Evolutionary conservation across 139 green algal genomes (phyloP).

Genomic region (Tetradesmus lagerheimii): DNA sequence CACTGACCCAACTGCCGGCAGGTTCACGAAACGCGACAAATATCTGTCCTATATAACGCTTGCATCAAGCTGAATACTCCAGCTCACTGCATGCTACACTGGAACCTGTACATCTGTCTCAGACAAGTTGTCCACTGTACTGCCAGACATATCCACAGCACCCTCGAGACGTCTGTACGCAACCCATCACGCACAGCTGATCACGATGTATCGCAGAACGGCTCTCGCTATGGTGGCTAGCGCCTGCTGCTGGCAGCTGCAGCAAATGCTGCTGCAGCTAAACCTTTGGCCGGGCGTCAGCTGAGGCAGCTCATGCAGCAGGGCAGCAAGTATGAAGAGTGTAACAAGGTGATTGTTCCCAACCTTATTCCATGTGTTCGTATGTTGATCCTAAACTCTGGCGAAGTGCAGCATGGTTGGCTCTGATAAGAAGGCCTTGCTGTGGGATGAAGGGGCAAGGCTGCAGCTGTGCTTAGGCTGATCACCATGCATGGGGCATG

Average conservation of each 20-base stretch:
- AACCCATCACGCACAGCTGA: background rate
- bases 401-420: too few species aligned
- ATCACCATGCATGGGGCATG: too few species aligned
- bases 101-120: too few species aligned
- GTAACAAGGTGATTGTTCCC: background rate
- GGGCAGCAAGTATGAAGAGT: background rate
- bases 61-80: too few species aligned
- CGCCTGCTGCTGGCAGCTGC: background rate
- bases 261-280: background rate
- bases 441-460: too few species aligned
- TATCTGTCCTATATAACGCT: too few species aligned
- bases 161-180: background rate
- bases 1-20: background rate
- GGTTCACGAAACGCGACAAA: background rate
- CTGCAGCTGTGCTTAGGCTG: too few species aligned
- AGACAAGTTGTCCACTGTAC: background rate
- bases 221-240: background rate
- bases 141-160: background rate
- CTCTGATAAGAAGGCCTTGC: too few species aligned
- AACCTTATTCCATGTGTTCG: too few species aligned
- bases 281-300: background rate
- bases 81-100: too few species aligned
- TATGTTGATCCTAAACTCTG: too few species aligned
- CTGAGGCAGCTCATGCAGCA: background rate
- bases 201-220: background rate